A percentile compares a stretch with the other conserved stretches of the same genome.
phyloP scores from a whole-genome alignment of 2,329 filamentous ascomycete genomes.

The Pseudopyricularia javanii region DNA sequence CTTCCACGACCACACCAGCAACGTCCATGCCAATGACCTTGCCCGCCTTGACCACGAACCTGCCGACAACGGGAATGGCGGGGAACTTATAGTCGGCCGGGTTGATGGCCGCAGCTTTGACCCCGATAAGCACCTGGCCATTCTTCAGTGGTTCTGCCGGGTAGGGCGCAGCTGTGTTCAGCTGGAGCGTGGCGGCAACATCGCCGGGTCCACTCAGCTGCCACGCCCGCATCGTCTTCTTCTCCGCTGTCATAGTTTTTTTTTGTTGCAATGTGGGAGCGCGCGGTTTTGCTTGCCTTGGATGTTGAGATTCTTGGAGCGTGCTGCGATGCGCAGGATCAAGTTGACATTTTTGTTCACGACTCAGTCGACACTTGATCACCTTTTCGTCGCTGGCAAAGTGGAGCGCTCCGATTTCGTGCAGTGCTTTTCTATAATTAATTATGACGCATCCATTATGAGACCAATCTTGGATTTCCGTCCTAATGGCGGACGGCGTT shows the following conservation, averaged over 20 bases:
- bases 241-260: neutral
- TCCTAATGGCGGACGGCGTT: no score
- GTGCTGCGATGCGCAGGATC: no score
- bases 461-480: no score
- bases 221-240: constrained; percentile 1
- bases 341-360: no score
- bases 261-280: neutral
- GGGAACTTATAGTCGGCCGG: constrained; percentile 53
- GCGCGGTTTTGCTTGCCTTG: neutral
- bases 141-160: neutral
- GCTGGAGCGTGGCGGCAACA: neutral
- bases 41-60: constrained; percentile 23
- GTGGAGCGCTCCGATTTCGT: no score
- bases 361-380: no score
- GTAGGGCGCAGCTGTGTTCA: neutral
- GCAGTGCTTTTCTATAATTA: no score
- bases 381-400: no score
- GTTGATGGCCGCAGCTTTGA: constrained; percentile 42
- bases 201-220: neutral
- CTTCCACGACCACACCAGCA: constrained; percentile 27
- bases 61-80: constrained; percentile 30
- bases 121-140: constrained; percentile 9
- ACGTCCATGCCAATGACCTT: constrained; percentile 39
- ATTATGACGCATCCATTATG: no score
- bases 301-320: neutral